Percentiles rank a stretch among this genome's conserved stretches.
phyloP scores from a whole-genome alignment of 805 yeast genomes.

The Hanseniaspora valbyensis region DNA sequence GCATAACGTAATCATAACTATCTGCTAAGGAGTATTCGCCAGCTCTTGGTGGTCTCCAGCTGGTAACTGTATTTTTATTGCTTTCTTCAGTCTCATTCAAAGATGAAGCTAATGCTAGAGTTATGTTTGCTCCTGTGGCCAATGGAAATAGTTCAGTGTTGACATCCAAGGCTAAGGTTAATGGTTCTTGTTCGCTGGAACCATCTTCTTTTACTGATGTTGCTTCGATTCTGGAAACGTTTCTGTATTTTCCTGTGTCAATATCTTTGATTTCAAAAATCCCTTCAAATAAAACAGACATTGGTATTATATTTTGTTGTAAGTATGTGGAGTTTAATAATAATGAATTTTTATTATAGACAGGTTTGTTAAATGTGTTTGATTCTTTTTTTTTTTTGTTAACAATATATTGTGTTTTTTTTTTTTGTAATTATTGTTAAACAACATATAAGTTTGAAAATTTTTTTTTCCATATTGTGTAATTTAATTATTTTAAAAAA shows the following conservation, averaged over 20 bases:
- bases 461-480: too few species aligned
- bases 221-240: conserved; percentile 80
- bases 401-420: too few species aligned
- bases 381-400: too few species aligned
- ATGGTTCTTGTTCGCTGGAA: conserved; percentile 54
- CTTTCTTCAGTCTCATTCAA: conserved; percentile 44
- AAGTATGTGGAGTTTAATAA: too few species aligned
- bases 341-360: too few species aligned
- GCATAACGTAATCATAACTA: conserved; percentile 96
- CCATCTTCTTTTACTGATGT: conserved; percentile 55
- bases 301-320: conserved; percentile 1
- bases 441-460: too few species aligned
- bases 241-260: conserved; percentile 84
- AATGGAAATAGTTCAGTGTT: conserved; percentile 90
- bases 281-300: conserved; percentile 72
- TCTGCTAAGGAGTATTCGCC: conserved; percentile 83
- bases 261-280: conserved; percentile 75
- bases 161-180: conserved; percentile 60
- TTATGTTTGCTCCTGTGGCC: conserved; percentile 58
- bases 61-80: conserved; percentile 31
- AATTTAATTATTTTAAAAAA: too few species aligned
- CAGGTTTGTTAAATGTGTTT: neutral
- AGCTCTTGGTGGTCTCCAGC: conserved; percentile 54
- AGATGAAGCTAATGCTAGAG: conserved; percentile 75
- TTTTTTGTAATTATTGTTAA: too few species aligned